Evolutionary conservation across 2,329 filamentous ascomycete species (phyloP).

Genomic region (Colletotrichum theobromicola): DNA sequence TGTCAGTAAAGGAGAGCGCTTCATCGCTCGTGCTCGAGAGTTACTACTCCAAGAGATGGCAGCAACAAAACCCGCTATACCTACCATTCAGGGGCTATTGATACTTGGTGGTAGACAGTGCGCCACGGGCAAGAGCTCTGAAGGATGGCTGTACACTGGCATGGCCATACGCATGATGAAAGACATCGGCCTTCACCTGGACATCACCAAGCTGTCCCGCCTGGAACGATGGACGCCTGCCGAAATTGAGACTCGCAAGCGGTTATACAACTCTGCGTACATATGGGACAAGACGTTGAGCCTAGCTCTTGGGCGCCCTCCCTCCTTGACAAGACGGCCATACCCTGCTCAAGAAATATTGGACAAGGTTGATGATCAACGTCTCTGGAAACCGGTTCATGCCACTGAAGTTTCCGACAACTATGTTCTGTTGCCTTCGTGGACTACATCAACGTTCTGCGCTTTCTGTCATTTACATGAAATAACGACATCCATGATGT

Average conservation of each 20-base stretch:
- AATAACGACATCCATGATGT: slow-evolving; percentile 25
- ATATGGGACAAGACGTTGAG: slow-evolving; percentile 28
- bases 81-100: slow-evolving; percentile 22
- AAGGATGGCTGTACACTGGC: slow-evolving; percentile 26
- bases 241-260: slow-evolving; percentile 24
- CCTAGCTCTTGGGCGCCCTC: slow-evolving; percentile 22
- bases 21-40: neutral
- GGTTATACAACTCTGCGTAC: slow-evolving; percentile 26
- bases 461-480: slow-evolving; percentile 21
- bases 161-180: slow-evolving; percentile 27
- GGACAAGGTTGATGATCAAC: slow-evolving; percentile 23
- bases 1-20: neutral
- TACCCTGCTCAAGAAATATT: slow-evolving; percentile 15
- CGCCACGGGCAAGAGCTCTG: slow-evolving; percentile 23
- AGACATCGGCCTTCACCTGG: slow-evolving; percentile 25
- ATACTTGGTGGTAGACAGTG: slow-evolving; percentile 25
- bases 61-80: slow-evolving; percentile 1
- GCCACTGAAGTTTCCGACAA: neutral
- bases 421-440: neutral
- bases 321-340: slow-evolving; percentile 4
- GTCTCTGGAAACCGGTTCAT: slow-evolving; percentile 17
- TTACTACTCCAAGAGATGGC: slow-evolving; percentile 14
- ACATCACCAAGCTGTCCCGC: slow-evolving; percentile 15
- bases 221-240: slow-evolving; percentile 23
- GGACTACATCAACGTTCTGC: slow-evolving; percentile 19